Evolutionary conservation across 2,329 filamentous ascomycete species (phyloP), one percentile per base, ranked within the genome.

Genomic region (Ascochyta rabiei): DNA sequence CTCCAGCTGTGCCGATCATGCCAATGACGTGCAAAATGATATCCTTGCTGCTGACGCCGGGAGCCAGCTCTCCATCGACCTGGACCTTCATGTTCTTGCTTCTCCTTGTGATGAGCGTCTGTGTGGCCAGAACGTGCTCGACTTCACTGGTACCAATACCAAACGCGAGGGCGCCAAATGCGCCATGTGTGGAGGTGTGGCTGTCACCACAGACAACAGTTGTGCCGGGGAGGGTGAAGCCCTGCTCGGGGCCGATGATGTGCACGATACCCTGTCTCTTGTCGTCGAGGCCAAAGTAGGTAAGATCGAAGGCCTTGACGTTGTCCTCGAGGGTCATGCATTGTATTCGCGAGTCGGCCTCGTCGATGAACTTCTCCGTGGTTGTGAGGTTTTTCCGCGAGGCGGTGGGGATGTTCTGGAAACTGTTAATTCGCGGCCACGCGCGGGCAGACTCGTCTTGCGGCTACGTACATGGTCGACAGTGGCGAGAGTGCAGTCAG

Each of bases 1-100:
- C 95, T 75, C 93, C 95, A 58, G 95, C 95, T 21, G 95, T 98
- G 68, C 95, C 95, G 66, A 98, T 96, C 68, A 89, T 80, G 70
- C 95, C 95, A 72, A 99, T 99, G 53, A 91, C 89, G 75, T 98
- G 86, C 51, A 98, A 87, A 64, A 98, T 86, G 58, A 98, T 88
- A 70, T 99, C 95, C 80, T 99, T 99, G 75, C 91, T 96, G 79
- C 89, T 96, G 53, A 98, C 95, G 59, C 95, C 95, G 4, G 93
- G 89, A 30, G 89, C 85, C 53, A 98, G 85, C 76, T 93, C 87
- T 48, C 95, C 95, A 64, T 98, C 91, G 57, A 98, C 90, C 78
- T 96, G 90, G 69, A 99, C 89, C 71, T 91, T 89, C 93, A 99
- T 98, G 82, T 99, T 98, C 82, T 97, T 98, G 79, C 91, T 96